Base-by-base conservation (phyloP, 768 basidiomycete species). In the Agrocybe praecox region DNA sequence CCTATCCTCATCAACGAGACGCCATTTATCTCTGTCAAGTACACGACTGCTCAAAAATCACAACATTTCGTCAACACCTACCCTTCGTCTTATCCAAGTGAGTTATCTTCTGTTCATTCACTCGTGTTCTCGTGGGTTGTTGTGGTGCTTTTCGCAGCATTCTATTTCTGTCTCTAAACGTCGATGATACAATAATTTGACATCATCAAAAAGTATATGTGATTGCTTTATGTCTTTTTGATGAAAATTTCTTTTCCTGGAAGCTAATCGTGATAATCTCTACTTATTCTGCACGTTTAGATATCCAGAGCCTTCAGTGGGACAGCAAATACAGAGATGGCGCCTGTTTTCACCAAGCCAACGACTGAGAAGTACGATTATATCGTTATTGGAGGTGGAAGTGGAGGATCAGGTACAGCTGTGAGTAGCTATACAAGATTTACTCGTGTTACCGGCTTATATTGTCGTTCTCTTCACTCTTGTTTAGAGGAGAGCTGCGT, bases 301-400 rank as follows among this genome's bases (percentile, higher is more conserved):
- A 50, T 66, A 21, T 61, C 45, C 53, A 75, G 82, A 74, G 71
- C 76, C 44, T 76, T 85, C 44, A 67, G 71, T 24, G 50, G 36
- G 19, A 48, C 66, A 33, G 67, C 75, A 12, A 62, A 69, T 43
- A 57, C 66, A n/a, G 81, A 72, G 23, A 92, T 93, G 90, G 81
- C 92, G 49, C 91, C 92, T 34, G 74, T 91, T 46, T 78, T 62
- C 58, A 77, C 84, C 52, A 85, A 78, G 64, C 86, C 89, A 17
- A 83, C 79, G 2, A 68, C 71, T 17, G 85, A 86, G 44, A 84
- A 82, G 68, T 93, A 90, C 70, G 95, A 97, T 68, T 86, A 90
- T 65, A 83, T 97, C 49, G 85, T 92, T 63, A 88, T 97, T 64
- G 95, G 95, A 50, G 95, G 94, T 58, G 97, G 97, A 33, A 95